Evolutionary conservation across 495 filamentous ascomycete species (phyloP), one percentile per base, ranked within the genome.

Genomic region (Sphaerosporella brunnea): DNA sequence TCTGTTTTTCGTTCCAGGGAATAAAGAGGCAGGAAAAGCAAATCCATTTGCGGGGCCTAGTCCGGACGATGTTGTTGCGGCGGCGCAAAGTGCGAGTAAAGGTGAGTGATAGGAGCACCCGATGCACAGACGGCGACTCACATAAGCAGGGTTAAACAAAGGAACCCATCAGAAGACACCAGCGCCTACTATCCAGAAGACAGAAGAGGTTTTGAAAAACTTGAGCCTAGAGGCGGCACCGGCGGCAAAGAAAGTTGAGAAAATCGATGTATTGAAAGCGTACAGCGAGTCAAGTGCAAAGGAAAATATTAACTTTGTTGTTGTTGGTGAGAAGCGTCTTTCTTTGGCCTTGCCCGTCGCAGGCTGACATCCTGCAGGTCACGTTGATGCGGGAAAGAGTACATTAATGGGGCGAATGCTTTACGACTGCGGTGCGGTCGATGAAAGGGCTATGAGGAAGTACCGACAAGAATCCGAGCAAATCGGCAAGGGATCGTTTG

Each of bases 361-460:
- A 53, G 15, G n/a, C 52, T 55, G 41, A 40, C 35, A 11, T 32
- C 5, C 23, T 26, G 1, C 55, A 87, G 85, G 90, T 28, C 90
- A 97, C 64, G 90, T 97, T 37, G 90, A 97, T 64, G 85, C 88
- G 36, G 90, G 90, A 23, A 97, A 97, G 65, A 93, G 85, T 64
- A 97, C 90, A 13, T 69, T 97, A 15, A 96, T 96, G 92, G 90
- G 90, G 8, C 75, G 90, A 13, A 65, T 97, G n/a, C 69, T 97
- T 15, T 80, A 83, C 24, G 92, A 96, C 58, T 72, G 92, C 30
- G 79, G 82, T 23, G 84, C 87, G 0, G 75, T 96, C 4, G 80
- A 93, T 51, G 75, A 90, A 56, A 70, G 85, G 30, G 87, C 85
- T 8, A 69, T 97, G 45, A 83, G 93, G 37, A 86, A 78, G 62